Evolutionary conservation across 2,329 filamentous ascomycete species (phyloP), one percentile per base, ranked within the genome.

Genomic region (Nigrospora sphaerica): DNA sequence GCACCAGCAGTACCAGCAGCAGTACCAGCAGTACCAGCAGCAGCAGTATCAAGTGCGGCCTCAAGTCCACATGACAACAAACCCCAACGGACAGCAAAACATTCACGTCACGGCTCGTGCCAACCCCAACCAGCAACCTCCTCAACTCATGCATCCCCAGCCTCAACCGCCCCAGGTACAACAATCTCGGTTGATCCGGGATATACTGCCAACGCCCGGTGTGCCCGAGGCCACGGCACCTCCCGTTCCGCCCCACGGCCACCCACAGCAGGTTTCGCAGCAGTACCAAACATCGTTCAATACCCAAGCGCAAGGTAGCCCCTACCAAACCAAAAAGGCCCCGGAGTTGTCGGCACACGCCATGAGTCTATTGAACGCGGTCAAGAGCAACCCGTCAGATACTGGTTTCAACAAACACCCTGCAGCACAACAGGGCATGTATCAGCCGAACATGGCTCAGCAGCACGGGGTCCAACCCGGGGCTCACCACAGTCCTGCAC

Each of bases 111-210:
- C 54, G 35, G 44, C 49, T 44, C 54, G 50, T 19, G 66, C 71
- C 44, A 54, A 47, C 52, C 60, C 47, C 42, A 62, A 47, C 46
- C 61, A 53, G 39, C 43, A 33, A 23, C 56, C 62, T 1, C 49
- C 65, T 3, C 64, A 62, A n/a, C 55, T 67, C 7, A 48, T 69
- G 12, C 68, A 71, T 45, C 74, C 74, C 1, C 75, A 78, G 45
- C 73, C 76, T 11, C 59, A 77, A 12, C 77, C 77, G 28, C 77
- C 75, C 7, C 75, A 79, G 40, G 74, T 78, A 1, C 77, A 80
- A 48, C 72, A 73, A 50, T 70, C 71, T 7, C 63, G 77, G 46
- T 73, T 79, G 38, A 69, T 71, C 32, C 59, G 65, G 36, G 62
- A 60, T n/a, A 59, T 66, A 39, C 54, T 63, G 12, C 61, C 62